These are phyloP conservation scores for Flaveria bidentis DNA, from an alignment of 129 eudicot genomes.

Conservation along the genomic window DNA sequence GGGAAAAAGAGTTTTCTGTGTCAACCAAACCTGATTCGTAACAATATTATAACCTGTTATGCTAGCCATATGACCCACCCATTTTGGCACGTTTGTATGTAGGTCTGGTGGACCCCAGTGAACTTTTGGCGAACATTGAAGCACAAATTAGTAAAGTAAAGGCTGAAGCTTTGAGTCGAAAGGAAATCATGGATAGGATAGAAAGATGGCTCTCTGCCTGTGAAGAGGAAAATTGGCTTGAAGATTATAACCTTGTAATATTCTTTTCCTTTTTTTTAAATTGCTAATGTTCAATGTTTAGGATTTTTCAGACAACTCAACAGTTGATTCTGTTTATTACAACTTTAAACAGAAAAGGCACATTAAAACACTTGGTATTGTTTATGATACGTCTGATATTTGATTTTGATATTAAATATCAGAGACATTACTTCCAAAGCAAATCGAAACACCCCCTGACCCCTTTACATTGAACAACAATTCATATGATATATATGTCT, in stretches of 20 bases:
- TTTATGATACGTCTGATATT: too few species aligned
- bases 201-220: slow-evolving; percentile 90
- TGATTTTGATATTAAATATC: too few species aligned
- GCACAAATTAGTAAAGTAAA: slow-evolving; percentile 72
- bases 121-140: slow-evolving; percentile 79
- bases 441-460: too few species aligned
- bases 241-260: slow-evolving; percentile 76
- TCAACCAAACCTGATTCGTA: not conserved
- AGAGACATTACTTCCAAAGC: too few species aligned
- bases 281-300: not conserved
- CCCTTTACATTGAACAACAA: slow-evolving; percentile 1
- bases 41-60: not conserved
- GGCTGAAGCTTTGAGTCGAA: slow-evolving; percentile 83
- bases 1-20: not conserved
- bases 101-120: slow-evolving; percentile 87
- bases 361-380: not conserved
- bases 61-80: not conserved
- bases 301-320: not conserved
- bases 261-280: not conserved
- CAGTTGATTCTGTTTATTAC: not conserved
- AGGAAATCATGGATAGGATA: slow-evolving; percentile 83
- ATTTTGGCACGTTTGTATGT: not conserved
- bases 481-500: not conserved
- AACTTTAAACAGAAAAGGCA: not conserved
- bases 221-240: slow-evolving; percentile 98